phyloP scores from a whole-genome alignment of 2,329 filamentous ascomycete genomes.

The Dothideomycetes sp. region DNA sequence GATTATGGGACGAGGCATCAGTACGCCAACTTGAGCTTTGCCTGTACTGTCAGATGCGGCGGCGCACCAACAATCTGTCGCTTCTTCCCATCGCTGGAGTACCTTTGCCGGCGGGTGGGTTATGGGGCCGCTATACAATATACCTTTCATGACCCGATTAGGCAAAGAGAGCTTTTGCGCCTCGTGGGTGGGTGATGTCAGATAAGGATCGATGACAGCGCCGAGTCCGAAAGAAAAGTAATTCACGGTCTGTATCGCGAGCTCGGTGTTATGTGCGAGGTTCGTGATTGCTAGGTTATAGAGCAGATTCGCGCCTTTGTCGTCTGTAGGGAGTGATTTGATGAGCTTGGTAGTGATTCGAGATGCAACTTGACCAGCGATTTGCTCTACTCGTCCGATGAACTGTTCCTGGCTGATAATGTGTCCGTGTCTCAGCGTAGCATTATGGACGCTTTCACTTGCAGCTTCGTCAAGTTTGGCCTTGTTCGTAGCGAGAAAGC shows the following conservation, averaged over 20 bases:
- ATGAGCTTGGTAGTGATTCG: constrained; percentile 4
- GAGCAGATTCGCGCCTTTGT: constrained; percentile 12
- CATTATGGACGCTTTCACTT: constrained; percentile 8
- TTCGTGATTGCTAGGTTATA: constrained; percentile 19
- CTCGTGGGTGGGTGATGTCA: constrained; percentile 50
- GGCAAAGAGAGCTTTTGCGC: neutral
- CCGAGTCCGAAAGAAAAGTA: constrained; percentile 59
- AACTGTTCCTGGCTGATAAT: constrained; percentile 13
- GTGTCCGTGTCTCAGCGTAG: constrained; percentile 7
- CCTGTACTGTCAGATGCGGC: constrained; percentile 36
- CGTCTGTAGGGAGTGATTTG: constrained; percentile 6
- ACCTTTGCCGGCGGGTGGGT: neutral
- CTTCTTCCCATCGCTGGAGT: constrained; percentile 54
- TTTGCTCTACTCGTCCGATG: constrained; percentile 8
- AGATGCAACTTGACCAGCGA: constrained; percentile 5
- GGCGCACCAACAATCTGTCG: constrained; percentile 83
- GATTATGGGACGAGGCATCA: constrained; percentile 23
- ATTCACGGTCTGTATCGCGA: constrained; percentile 45
- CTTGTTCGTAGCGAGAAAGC: constrained; percentile 23
- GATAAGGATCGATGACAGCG: constrained; percentile 48
- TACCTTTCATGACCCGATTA: no score
- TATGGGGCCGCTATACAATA: no score
- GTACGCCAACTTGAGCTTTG: constrained; percentile 54
- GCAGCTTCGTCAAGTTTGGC: constrained; percentile 25
- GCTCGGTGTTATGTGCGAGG: constrained; percentile 15